Evolutionary conservation across 805 yeast genomes (phyloP), one percentile per base, ranked within the genome.

Genomic region (Sporopachydermia quercuum): DNA sequence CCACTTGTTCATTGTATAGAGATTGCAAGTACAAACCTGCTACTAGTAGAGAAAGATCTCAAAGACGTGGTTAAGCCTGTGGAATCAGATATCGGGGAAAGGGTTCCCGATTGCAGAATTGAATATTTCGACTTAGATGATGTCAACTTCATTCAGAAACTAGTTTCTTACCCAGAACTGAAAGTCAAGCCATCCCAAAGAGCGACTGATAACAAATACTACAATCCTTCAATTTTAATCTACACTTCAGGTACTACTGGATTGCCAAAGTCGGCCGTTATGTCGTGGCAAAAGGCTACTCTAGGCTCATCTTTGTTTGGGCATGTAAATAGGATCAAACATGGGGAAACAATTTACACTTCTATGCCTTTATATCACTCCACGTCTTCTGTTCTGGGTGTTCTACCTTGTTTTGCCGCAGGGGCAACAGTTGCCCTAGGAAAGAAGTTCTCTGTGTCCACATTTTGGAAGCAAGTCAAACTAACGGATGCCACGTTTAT

Each of bases 311-410:
- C 67, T 2, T 53, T 83, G 17, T 86, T 84, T 52, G 83, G 84
- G 1, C 68, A 68, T 46, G 77, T 83, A 35, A 70, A 80, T 62
- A 69, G 74, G 43, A 65, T 84, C 47, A 56, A 62, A n/a, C 45
- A 56, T 4, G 54, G 62, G 3, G 73, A 81, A 13, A 71, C 68
- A 8, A 76, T 84, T 5, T 81, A 80, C 61, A 83, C 95, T 0
- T 83, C 95, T 1, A 87, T 87, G 97, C 97, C 97, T 1, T 63
- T 89, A 44, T 87, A 89, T 54, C 97, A 87, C 57, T 84, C 95
- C 1, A 87, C 96, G 0, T 96, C 96, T 3, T 81, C 95, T 0
- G 69, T 85, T 58, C 60, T 87, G 40, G 96, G 96, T 8, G 74
- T 79, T 4, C 66, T 87, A 51, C 86, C 94, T 1, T 48, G 51